Base-by-base conservation (phyloP, 2,329 filamentous ascomycete genomes). In the Berkeleyomyces basicola region DNA sequence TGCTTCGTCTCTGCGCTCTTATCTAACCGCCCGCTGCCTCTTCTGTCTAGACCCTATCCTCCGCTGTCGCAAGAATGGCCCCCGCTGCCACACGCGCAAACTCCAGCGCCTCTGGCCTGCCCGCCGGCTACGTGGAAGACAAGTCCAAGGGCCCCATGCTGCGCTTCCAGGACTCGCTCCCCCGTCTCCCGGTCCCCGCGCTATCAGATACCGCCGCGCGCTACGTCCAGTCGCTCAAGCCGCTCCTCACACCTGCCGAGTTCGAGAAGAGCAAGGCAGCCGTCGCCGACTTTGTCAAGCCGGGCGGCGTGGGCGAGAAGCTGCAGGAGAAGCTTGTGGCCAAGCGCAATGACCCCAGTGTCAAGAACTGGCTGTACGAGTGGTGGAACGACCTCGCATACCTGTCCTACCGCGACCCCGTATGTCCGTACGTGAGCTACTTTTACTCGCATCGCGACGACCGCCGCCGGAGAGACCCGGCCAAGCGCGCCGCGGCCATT, bases 321-420 rank as follows among this genome's bases (percentile, higher is more conserved):
- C 84, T 99, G 51, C 93, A 99, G 77, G 86, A 96, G 72, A 88
- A 92, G 73, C 79, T 99, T 67, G 70, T 92, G 60, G 89, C 87
- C 64, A 83, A 84, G 66, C 82, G 88, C 66, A 87, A 90, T 68
- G 83, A 95, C 67, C 86, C 91, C 59, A 85, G 87, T 66, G 77
- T 82, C 72, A 90, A 87, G 77, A 99, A 97, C 76, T 99, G 93
- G 93, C 80, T 99, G 63, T 85, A 87, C 68, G 92, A 99, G 69
- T 99, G 93, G 93, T 99, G 93, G 93, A 97, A 99, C 73, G 84
- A 96, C 61, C 83, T 85, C 3, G 93, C 93, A 64, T 99, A 99
- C 76, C 83, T 99, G 67, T 81, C 77, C 67, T 97, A 97, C 78
- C 87, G 92, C 67, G 93, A 97, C 73, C 93, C 93, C 9, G 89